Conservation (phyloP, 352 stramenopile genomes). For the Pythium rhizo-oryzae region DNA sequence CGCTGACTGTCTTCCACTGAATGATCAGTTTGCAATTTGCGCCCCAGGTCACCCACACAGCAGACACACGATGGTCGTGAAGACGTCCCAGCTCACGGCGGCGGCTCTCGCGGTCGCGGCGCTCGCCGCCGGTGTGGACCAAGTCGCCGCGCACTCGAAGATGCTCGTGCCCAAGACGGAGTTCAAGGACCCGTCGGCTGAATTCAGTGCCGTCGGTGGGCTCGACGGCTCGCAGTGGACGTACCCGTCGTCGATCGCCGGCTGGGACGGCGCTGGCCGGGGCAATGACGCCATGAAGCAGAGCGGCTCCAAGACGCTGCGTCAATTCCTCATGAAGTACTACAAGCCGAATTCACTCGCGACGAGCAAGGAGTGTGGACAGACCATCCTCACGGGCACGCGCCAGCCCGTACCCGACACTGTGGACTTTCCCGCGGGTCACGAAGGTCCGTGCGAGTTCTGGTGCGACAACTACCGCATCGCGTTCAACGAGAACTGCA, state of each 20-base stretch:
- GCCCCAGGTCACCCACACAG: no score
- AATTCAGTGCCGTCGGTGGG: constrained; percentile 16
- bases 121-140: not conserved
- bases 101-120: not conserved
- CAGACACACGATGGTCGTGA: not conserved
- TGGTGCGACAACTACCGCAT: constrained; percentile 24
- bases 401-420: constrained; percentile 20
- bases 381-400: constrained; percentile 16
- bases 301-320: constrained; percentile 20
- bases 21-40: no score
- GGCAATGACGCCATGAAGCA: constrained; percentile 15
- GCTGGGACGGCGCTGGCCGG: constrained; percentile 13
- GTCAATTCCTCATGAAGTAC: constrained; percentile 25
- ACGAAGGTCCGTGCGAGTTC: constrained; percentile 17
- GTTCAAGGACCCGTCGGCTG: constrained; percentile 18
- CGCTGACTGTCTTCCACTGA: no score
- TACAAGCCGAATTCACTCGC: constrained; percentile 10
- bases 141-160: constrained; percentile 14
- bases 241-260: constrained; percentile 8
- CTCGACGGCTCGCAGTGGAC: constrained; percentile 18
- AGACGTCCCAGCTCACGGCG: constrained; percentile 1
- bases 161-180: constrained; percentile 16
- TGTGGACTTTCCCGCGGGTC: constrained; percentile 15
- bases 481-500: constrained; percentile 20
- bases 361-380: constrained; percentile 16